These are phyloP conservation scores for Backusella luteola DNA, from an alignment of 192 early-diverging fungal species.

Conservation along the genomic window DNA sequence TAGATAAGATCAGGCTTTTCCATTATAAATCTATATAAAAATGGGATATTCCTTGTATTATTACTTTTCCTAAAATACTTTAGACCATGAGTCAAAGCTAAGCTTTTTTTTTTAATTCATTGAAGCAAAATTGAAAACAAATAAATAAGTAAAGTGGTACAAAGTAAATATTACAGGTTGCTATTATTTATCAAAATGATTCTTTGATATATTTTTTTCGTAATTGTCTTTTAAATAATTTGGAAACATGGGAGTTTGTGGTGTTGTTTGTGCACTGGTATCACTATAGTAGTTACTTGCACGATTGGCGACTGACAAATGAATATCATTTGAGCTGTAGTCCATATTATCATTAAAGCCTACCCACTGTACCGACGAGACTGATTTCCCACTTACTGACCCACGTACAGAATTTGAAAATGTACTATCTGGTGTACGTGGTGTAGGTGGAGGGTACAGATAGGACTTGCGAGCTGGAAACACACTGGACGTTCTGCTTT, in stretches of 20 bases:
- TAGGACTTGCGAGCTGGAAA: neutral
- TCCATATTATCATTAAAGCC: slow-evolving; percentile 23
- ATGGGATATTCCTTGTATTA: neutral
- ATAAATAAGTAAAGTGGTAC: neutral
- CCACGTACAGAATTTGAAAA: neutral
- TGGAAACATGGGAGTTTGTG: slow-evolving; percentile 2
- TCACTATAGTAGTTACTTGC: neutral
- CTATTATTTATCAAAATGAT: neutral
- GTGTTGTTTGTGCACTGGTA: neutral
- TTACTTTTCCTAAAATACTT: no score
- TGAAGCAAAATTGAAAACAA: neutral
- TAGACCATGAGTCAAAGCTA: neutral
- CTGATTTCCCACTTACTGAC: neutral
- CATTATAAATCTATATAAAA: neutral
- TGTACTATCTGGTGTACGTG: neutral
- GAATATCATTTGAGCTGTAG: neutral
- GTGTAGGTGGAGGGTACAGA: neutral
- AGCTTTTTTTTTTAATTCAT: neutral
- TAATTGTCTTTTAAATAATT: neutral
- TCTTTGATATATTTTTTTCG: neutral
- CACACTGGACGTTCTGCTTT: neutral
- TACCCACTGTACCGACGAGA: slow-evolving; percentile 13
- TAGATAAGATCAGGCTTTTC: neutral
- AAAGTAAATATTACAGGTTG: no score
- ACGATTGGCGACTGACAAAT: neutral